Evolutionary conservation across 2,329 filamentous ascomycete species (phyloP).

Genomic region (Fusarium setosum): DNA sequence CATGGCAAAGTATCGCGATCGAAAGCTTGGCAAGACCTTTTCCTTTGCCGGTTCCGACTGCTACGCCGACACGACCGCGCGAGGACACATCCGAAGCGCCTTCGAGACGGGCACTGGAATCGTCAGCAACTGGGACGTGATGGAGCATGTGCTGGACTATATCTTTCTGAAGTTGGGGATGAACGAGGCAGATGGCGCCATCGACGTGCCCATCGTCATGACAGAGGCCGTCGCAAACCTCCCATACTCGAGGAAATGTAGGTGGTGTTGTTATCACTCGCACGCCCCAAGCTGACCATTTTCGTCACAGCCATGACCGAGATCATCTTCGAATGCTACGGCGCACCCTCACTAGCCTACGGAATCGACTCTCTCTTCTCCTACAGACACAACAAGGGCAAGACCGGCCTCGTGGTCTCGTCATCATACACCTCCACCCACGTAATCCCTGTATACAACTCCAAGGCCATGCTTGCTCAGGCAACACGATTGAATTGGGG

Average conservation of each 20-base stretch:
- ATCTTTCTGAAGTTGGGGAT: slow-evolving; percentile 94
- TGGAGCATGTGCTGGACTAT: slow-evolving; percentile 95
- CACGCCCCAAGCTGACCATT: slow-evolving; percentile 31
- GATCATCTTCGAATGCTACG: slow-evolving; percentile 96
- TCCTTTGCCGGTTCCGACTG: slow-evolving; percentile 93
- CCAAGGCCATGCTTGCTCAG: slow-evolving; percentile 85
- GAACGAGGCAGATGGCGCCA: slow-evolving; percentile 76
- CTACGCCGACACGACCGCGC: slow-evolving; percentile 92
- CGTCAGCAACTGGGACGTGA: slow-evolving; percentile 96
- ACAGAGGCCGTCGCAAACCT: slow-evolving; percentile 95
- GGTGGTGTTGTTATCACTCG: slow-evolving; percentile 43
- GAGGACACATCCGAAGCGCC: slow-evolving; percentile 88
- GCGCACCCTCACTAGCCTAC: slow-evolving; percentile 88
- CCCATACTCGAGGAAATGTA: slow-evolving; percentile 88
- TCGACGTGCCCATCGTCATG: slow-evolving; percentile 92
- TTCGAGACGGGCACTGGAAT: slow-evolving; percentile 93
- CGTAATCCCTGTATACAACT: slow-evolving; percentile 91
- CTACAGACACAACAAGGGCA: slow-evolving; percentile 90
- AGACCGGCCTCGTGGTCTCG: slow-evolving; percentile 87
- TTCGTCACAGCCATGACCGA: slow-evolving; percentile 85
- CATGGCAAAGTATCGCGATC: slow-evolving; percentile 94
- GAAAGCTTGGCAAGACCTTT: slow-evolving; percentile 91
- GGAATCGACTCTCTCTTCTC: slow-evolving; percentile 98
- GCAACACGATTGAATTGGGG: slow-evolving; percentile 96
- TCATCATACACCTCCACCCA: slow-evolving; percentile 96